Base-by-base conservation (phyloP, 202 grass and related monocot species). In the Dendrocalamus latiflorus region DNA sequence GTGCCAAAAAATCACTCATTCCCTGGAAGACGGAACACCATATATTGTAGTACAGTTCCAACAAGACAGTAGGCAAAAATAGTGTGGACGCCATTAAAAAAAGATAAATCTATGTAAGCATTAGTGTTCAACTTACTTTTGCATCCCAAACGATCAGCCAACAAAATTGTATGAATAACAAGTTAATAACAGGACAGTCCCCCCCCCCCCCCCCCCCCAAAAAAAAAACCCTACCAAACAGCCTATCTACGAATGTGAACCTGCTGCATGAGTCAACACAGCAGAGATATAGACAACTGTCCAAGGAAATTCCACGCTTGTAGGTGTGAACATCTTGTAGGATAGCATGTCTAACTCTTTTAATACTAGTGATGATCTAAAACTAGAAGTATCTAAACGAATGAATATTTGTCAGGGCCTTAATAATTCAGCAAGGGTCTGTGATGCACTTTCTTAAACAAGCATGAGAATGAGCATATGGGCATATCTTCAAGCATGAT, bases 1-100 rank as follows among this genome's bases (percentile, higher is more conserved):
- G 93, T 30, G 96, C 89, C 73, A 98, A 72, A 74, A 98, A 87
- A 91, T 98, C 96, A 17, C 93, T 98, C 96, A 98, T 95, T 53
- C 96, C 96, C 96, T 98, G 82, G 22, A 84, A 77, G 25, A 74
- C 28, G 68, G 81, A 47, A 64, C 18, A 85, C n/a, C 7, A 58
- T 65, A 71, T 53, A 50, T 69, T 55, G 24, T 57, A 54, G 10
- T 61, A 59, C 8, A 72, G 20, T 67, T 67, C 18, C 14, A 73
- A 34, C 8, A 83, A 73, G 47, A 48, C 18, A 72, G 62, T 9
- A 56, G 47, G 26, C 33, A 21, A 79, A 79, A 81, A 66, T 37
- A 22, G 17, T 42, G 39, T 69, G 71, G 60, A 26, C 28, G 0
- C 26, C 39, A 59, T 70, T 42, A 43, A 9, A 24, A 49, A 15